phyloP scores from a whole-genome alignment of 495 filamentous ascomycete genomes.

The Cryomyces minteri region DNA sequence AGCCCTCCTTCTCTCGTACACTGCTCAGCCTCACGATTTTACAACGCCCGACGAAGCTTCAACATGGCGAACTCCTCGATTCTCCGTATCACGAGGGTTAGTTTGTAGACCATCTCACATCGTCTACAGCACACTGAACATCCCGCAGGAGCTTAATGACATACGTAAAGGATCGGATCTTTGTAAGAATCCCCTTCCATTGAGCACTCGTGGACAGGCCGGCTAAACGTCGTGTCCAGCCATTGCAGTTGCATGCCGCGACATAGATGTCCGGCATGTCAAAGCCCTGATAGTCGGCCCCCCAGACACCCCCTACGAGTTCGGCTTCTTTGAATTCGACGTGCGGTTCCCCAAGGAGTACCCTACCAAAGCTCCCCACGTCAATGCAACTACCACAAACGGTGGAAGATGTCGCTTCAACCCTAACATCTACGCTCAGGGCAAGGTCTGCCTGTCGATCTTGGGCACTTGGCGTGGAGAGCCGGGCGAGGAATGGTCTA shows the following conservation, averaged over 20 bases:
- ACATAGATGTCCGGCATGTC: slow-evolving; percentile 76
- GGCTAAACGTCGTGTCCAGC: slow-evolving; percentile 27
- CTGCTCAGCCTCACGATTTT: too few species aligned
- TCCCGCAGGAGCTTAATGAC: slow-evolving; percentile 56
- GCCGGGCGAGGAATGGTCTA: slow-evolving; percentile 83
- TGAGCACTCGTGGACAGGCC: background rate
- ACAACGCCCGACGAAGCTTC: too few species aligned
- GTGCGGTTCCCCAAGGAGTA: slow-evolving; percentile 67
- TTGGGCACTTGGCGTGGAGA: slow-evolving; percentile 83
- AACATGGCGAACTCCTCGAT: slow-evolving; percentile 68
- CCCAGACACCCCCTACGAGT: slow-evolving; percentile 89
- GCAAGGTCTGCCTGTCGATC: slow-evolving; percentile 79
- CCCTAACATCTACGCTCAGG: slow-evolving; percentile 84
- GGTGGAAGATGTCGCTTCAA: slow-evolving; percentile 77
- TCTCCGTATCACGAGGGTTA: slow-evolving; percentile 67
- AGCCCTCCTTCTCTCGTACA: too few species aligned
- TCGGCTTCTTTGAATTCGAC: slow-evolving; percentile 83
- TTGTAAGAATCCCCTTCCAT: slow-evolving; percentile 32
- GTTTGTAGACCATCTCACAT: slow-evolving; percentile 8
- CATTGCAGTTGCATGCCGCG: slow-evolving; percentile 67
- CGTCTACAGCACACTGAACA: slow-evolving; percentile 11
- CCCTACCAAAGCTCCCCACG: slow-evolving; percentile 60
- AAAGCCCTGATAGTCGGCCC: slow-evolving; percentile 82
- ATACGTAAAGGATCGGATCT: slow-evolving; percentile 66
- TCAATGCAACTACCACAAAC: slow-evolving; percentile 71